Percentiles rank a stretch among this genome's conserved stretches.
phyloP scores from a whole-genome alignment of 345 rosid genomes.

The Turnera subulata region DNA sequence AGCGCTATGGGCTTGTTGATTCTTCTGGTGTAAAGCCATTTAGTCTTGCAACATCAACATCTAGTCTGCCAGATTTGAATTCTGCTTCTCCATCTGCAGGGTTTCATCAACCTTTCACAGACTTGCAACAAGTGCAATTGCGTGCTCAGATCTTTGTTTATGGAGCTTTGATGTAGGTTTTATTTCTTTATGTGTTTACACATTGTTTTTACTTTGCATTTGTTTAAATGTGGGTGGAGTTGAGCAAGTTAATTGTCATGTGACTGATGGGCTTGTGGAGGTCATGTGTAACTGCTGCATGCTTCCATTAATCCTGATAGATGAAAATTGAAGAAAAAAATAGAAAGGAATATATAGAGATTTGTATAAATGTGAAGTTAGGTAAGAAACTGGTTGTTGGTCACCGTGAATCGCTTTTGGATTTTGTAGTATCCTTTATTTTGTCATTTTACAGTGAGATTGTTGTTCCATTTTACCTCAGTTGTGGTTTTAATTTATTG shows the following conservation, averaged over 20 bases:
- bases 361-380: too few species aligned
- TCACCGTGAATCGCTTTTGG: not conserved
- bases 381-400: too few species aligned
- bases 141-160: slow-evolving; percentile 99
- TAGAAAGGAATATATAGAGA: too few species aligned
- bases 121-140: slow-evolving; percentile 94
- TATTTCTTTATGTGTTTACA: not conserved
- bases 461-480: not conserved
- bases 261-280: too few species aligned
- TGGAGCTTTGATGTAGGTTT: slow-evolving; percentile 88
- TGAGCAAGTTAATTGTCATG: too few species aligned
- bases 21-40: slow-evolving; percentile 41
- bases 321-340: too few species aligned
- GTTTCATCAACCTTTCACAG: slow-evolving; percentile 90
- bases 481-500: slow-evolving; percentile 16
- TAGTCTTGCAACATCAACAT: slow-evolving; percentile 39
- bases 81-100: slow-evolving; percentile 42
- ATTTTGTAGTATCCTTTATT: not conserved
- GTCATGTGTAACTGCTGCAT: too few species aligned
- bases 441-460: not conserved
- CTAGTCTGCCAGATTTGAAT: slow-evolving; percentile 73
- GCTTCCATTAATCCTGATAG: too few species aligned
- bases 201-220: too few species aligned
- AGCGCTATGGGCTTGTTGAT: slow-evolving; percentile 45
- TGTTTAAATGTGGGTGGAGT: too few species aligned